Conservation (phyloP, 1,284 basidiomycete species). For the Ganoderma leucocontextum region DNA sequence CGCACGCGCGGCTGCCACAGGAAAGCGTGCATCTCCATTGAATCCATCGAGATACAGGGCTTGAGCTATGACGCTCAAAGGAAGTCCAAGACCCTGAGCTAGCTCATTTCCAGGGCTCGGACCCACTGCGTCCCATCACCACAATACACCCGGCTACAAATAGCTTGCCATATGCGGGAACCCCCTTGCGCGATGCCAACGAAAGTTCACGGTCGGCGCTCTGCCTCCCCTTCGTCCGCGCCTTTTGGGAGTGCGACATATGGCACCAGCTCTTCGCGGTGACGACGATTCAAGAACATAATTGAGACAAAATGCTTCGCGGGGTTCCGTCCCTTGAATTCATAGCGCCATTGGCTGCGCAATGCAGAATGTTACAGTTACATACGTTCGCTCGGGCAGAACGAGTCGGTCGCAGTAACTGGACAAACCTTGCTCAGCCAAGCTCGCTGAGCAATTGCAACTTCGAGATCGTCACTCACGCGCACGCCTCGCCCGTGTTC, state of each 20-base stretch:
- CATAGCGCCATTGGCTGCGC: neutral
- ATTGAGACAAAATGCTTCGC: neutral
- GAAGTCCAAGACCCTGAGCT: constrained; percentile 1
- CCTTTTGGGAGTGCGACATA: neutral
- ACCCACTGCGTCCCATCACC: constrained; percentile 2
- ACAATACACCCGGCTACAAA: constrained; percentile 2
- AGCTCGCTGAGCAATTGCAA: neutral
- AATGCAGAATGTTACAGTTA: neutral
- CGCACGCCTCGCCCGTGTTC: neutral
- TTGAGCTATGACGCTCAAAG: neutral
- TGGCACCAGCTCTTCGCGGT: neutral
- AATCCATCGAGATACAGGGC: neutral
- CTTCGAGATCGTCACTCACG: constrained; percentile 1
- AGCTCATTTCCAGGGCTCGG: neutral
- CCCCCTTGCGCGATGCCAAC: neutral
- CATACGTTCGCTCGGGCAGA: neutral
- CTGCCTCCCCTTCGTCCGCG: neutral
- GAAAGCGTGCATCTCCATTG: neutral
- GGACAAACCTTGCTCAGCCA: neutral
- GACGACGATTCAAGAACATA: neutral
- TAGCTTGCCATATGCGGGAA: constrained; percentile 1
- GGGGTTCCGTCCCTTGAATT: neutral
- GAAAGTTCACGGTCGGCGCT: neutral
- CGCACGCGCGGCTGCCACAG: neutral
- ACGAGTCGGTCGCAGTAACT: neutral